A percentile compares a stretch with the other conserved stretches of the same genome.
These are phyloP conservation scores for Massospora cicadina DNA, from an alignment of 371 early-diverging fungal species.

Conservation along the genomic window DNA sequence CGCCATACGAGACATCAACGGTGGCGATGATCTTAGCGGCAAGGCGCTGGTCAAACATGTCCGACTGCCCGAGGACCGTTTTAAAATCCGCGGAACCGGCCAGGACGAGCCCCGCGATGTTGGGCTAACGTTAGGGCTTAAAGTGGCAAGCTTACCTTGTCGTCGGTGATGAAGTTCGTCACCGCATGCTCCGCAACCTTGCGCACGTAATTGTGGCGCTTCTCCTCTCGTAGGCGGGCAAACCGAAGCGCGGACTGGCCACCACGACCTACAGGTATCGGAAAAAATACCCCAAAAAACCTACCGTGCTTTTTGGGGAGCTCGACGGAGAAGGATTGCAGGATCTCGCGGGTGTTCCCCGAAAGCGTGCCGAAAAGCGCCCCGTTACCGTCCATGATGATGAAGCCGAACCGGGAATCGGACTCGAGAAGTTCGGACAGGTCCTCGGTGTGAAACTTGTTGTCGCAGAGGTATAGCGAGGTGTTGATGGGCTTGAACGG, in stretches of 20 bases:
- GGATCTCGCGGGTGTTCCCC: slow-evolving; percentile 93
- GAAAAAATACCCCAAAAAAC: neutral
- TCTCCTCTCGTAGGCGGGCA: slow-evolving; percentile 97
- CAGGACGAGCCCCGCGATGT: slow-evolving; percentile 86
- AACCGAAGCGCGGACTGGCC: slow-evolving; percentile 99
- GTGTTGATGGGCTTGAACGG: slow-evolving; percentile 99
- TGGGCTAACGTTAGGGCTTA: slow-evolving; percentile 19
- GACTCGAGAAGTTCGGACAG: slow-evolving; percentile 83
- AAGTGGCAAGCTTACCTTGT: slow-evolving; percentile 31
- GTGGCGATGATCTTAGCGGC: slow-evolving; percentile 78
- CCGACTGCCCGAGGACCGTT: slow-evolving; percentile 84
- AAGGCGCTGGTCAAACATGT: slow-evolving; percentile 88
- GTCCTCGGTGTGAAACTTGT: slow-evolving; percentile 98
- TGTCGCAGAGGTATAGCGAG: slow-evolving; percentile 98
- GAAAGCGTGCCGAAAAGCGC: slow-evolving; percentile 93
- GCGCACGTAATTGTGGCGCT: slow-evolving; percentile 97
- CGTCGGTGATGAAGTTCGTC: slow-evolving; percentile 80
- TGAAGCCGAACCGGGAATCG: slow-evolving; percentile 97
- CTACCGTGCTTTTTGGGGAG: slow-evolving; percentile 98
- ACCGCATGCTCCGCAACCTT: slow-evolving; percentile 96
- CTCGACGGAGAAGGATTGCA: slow-evolving; percentile 92
- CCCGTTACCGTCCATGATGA: slow-evolving; percentile 99
- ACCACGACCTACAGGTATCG: slow-evolving; percentile 55
- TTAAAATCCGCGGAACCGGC: slow-evolving; percentile 99
- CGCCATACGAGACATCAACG: slow-evolving; percentile 98